phyloP scores from a whole-genome alignment of 768 basidiomycete genomes.

The Mycena rebaudengoi region DNA sequence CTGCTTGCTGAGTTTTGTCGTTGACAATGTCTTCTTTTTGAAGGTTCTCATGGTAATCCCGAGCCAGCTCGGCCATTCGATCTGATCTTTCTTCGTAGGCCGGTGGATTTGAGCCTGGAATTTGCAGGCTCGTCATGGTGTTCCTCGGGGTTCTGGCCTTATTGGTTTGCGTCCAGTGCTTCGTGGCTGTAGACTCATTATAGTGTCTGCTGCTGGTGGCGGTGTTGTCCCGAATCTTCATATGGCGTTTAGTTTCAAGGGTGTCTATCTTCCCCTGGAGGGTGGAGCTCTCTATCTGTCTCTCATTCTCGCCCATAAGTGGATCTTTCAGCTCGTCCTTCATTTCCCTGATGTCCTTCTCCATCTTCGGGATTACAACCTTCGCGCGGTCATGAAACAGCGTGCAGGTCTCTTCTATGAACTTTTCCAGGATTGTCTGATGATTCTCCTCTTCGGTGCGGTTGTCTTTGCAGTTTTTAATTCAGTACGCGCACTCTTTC shows the following conservation, averaged over 20 bases:
- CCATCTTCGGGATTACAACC: not conserved
- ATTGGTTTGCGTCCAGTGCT: slow-evolving; percentile 29
- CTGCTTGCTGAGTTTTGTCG: slow-evolving; percentile 39
- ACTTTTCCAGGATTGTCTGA: not conserved
- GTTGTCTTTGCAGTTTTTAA: not conserved
- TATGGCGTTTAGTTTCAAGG: not conserved
- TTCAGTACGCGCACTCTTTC: too few species aligned
- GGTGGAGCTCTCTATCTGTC: not conserved
- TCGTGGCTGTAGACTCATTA: slow-evolving; percentile 23
- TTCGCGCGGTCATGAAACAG: not conserved
- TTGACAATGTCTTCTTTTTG: not conserved
- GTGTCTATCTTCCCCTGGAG: not conserved
- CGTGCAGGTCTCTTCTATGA: too few species aligned
- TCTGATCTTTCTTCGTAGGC: not conserved
- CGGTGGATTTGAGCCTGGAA: not conserved
- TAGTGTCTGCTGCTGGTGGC: slow-evolving; percentile 11
- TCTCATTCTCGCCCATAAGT: not conserved
- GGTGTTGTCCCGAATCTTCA: not conserved
- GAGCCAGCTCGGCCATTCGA: not conserved
- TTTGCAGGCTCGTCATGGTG: slow-evolving; percentile 16
- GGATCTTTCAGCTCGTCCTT: not conserved
- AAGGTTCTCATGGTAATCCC: not conserved
- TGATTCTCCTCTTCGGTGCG: not conserved
- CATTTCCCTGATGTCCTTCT: not conserved
- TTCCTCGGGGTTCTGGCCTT: slow-evolving; percentile 24